These are phyloP conservation scores for Hyphodiscus hymeniophilus DNA, from an alignment of 495 filamentous ascomycete genomes.

Conservation along the genomic window DNA sequence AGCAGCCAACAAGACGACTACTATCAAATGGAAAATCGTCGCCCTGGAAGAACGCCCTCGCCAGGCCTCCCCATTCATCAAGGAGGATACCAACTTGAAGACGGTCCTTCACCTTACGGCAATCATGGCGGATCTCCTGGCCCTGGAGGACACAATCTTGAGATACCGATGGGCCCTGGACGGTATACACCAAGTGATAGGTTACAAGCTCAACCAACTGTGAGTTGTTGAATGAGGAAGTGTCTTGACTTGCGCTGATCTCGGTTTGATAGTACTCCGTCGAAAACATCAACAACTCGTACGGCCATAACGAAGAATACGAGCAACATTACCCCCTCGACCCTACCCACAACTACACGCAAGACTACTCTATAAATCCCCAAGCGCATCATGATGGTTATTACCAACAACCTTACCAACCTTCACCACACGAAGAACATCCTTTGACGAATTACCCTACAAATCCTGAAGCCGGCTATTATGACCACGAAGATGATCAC, in stretches of 20 bases:
- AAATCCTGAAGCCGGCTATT: conserved; percentile 8
- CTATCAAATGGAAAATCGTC: conserved; percentile 45
- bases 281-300: conserved; percentile 64
- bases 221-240: conserved; percentile 30
- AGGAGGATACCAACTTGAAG: conserved; percentile 64
- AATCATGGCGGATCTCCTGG: conserved; percentile 14
- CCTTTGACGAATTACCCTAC: conserved; percentile 13
- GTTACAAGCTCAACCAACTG: conserved; percentile 63
- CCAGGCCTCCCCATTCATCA: conserved; percentile 45
- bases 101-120: conserved; percentile 34
- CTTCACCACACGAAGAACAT: conserved; percentile 46
- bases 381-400: conserved; percentile 82
- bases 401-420: conserved; percentile 74
- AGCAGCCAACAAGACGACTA: conserved; percentile 50
- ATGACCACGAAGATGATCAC: conserved; percentile 32
- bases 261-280: conserved; percentile 58
- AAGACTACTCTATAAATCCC: conserved; percentile 69
- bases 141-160: conserved; percentile 41
- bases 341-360: conserved; percentile 35
- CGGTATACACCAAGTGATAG: conserved; percentile 48
- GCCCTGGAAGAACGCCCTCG: conserved; percentile 48
- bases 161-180: conserved; percentile 58
- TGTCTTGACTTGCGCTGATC: conserved; percentile 3
- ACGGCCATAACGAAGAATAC: conserved; percentile 59
- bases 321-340: conserved; percentile 37